phyloP scores from a whole-genome alignment of 768 basidiomycete genomes.

The Trichaptum fuscoviolaceum region DNA sequence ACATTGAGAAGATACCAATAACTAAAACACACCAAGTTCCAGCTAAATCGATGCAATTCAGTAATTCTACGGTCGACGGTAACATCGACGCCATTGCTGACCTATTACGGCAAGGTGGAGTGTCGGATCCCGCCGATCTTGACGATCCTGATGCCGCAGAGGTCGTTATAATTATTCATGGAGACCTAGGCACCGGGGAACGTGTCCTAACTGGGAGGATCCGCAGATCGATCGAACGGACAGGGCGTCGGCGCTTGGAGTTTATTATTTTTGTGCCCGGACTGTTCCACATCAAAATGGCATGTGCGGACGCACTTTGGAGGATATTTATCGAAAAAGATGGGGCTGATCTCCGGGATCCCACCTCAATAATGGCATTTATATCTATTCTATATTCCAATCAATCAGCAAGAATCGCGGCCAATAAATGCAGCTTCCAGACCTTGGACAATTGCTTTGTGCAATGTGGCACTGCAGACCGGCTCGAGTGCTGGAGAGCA shows the following conservation, averaged over 20 bases:
- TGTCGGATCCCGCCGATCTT: constrained; percentile 8
- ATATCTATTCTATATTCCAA: constrained; percentile 22
- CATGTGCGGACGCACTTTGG: constrained; percentile 22
- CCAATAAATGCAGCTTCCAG: constrained; percentile 28
- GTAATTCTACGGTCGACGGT: constrained; percentile 16
- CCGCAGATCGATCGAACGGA: constrained; percentile 14
- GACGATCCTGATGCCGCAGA: constrained; percentile 8
- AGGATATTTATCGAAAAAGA: constrained; percentile 20
- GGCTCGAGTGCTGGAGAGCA: constrained; percentile 27
- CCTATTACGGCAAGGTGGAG: constrained; percentile 15
- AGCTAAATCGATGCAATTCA: constrained; percentile 16
- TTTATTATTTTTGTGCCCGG: constrained; percentile 20
- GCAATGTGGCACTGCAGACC: constrained; percentile 21
- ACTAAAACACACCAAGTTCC: constrained; percentile 17
- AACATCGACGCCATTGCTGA: constrained; percentile 21
- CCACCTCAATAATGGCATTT: constrained; percentile 18
- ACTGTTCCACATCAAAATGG: constrained; percentile 30
- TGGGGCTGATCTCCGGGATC: too few species aligned
- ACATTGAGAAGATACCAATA: constrained; percentile 16
- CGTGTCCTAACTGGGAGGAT: constrained; percentile 11
- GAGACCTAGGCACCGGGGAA: constrained; percentile 20
- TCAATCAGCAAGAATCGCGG: constrained; percentile 26
- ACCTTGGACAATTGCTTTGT: constrained; percentile 31
- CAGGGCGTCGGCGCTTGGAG: constrained; percentile 15
- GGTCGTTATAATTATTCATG: constrained; percentile 15